A percentile compares a stretch with the other conserved stretches of the same genome.
Evolutionary conservation across 1,284 basidiomycete species (phyloP).

Genomic region (Austropuccinia psidii): DNA sequence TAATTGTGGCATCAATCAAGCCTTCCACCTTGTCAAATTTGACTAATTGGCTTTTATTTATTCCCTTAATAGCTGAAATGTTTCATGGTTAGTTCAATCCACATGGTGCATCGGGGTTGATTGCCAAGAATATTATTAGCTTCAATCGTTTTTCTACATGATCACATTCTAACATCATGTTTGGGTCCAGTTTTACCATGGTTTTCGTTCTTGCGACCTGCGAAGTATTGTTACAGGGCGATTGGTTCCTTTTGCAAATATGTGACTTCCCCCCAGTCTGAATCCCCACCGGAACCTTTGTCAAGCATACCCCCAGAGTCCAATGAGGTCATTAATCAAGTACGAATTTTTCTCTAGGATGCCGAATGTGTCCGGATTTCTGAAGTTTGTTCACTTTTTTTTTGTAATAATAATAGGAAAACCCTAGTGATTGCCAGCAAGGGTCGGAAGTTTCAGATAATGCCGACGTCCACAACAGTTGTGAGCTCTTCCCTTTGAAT

Average conservation of each 20-base stretch:
- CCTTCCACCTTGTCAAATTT: background rate
- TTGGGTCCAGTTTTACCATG: constrained; percentile 51
- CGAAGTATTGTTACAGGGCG: constrained; percentile 48
- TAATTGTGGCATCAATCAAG: constrained; percentile 27
- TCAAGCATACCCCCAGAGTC: constrained; percentile 40
- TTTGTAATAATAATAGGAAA: background rate
- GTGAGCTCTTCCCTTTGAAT: background rate
- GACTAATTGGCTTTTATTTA: background rate
- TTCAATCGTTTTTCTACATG: background rate
- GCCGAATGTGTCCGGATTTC: background rate
- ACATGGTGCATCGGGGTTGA: background rate
- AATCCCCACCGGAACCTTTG: constrained; percentile 37
- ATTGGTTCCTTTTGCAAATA: constrained; percentile 48
- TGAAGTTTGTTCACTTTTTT: background rate
- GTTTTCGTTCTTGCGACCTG: constrained; percentile 49
- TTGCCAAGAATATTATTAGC: background rate
- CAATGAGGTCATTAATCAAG: background rate
- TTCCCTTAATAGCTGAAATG: constrained; percentile 13
- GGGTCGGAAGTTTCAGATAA: constrained; percentile 37
- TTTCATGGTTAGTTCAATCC: constrained; percentile 17
- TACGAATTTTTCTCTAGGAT: background rate
- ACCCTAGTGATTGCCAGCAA: background rate
- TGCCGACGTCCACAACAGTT: background rate
- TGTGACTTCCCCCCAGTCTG: constrained; percentile 45
- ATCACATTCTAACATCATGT: background rate